Base-by-base conservation (phyloP, 1,139 yeast genomes). In the Geotrichum reessii region DNA sequence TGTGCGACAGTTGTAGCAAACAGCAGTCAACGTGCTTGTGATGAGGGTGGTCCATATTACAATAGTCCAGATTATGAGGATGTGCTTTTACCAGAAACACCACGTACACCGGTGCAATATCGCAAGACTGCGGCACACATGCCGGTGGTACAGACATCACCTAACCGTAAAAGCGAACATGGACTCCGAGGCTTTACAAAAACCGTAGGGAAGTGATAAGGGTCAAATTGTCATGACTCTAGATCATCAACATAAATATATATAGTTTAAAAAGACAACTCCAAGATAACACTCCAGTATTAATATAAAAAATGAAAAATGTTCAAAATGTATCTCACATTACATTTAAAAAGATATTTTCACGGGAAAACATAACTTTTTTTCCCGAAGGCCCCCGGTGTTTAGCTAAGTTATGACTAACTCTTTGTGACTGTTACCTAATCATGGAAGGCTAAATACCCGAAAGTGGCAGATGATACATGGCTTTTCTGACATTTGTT, bases 101-200 rank as follows among this genome's bases (percentile, higher is more conserved):
- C 52, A 44, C 52, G 24, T 25, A 49, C 42, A 12, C 33, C 40
- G 27, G 24, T 31, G 27, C 42, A 31, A 27, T 28, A 37, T n/a
- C 52, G 44, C 12, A 40, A 17, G 25, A 24, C 42, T 7, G 47
- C 46, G 8, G 24, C 52, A 33, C 52, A 21, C 44, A 37, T 37
- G 22, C 55, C 52, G 17, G 28, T 47, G 12, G 27, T 55, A 12
- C 22, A 21, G 22, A 19, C 24, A 1, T 46, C 52, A 14, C 55
- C 52, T 6, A 50, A 33, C 25, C 54, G 59, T 5, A 49, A 53
- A 31, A 57, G 59, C 21, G 21, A 47, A 8, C 46, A 50, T 25
- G 57, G 47, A 5, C 49, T 44, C 8, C 28, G 25, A 1, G 57
- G 57, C 9, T 54, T 25, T 14, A 31, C 37, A 14, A 22, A 37